Evolutionary conservation across 345 rosid species (phyloP).

Genomic region (Corchorus olitorius): DNA sequence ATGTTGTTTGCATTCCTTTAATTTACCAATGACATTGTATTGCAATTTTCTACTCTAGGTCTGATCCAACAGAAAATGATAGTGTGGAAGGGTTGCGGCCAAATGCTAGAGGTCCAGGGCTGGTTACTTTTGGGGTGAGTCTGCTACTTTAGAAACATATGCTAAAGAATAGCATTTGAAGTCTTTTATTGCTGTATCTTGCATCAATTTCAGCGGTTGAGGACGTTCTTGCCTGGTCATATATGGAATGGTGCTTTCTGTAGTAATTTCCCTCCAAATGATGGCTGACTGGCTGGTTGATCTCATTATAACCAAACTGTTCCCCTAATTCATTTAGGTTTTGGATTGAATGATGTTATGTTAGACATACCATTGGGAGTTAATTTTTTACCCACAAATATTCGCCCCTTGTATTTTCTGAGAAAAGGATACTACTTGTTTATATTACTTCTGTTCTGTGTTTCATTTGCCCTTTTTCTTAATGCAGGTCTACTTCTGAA

Average conservation of each 20-base stretch:
- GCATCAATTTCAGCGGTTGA: neutral
- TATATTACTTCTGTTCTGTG: neutral
- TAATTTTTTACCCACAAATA: neutral
- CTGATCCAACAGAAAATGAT: constrained; percentile 98
- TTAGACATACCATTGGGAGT: neutral
- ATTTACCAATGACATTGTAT: constrained; percentile 19
- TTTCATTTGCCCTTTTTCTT: neutral
- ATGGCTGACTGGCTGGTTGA: neutral
- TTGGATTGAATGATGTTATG: neutral
- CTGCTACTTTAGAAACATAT: neutral
- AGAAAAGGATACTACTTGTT: neutral
- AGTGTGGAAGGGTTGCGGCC: constrained; percentile 99
- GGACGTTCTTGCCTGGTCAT: neutral
- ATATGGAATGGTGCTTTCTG: too few species aligned
- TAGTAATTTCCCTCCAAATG: neutral
- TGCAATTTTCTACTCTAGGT: constrained; percentile 53
- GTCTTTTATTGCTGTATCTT: neutral
- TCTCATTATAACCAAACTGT: neutral
- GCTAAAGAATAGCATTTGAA: neutral
- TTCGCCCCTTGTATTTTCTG: too few species aligned
- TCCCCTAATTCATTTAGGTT: neutral
- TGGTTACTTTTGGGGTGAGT: constrained; percentile 98
- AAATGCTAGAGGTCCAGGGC: constrained; percentile 98
- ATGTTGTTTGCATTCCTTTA: constrained; percentile 15
- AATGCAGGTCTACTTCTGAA: neutral